Percentiles rank a stretch among this genome's conserved stretches.
Conservation (phyloP, 306 rosid species). For the Sicyos edulis region DNA sequence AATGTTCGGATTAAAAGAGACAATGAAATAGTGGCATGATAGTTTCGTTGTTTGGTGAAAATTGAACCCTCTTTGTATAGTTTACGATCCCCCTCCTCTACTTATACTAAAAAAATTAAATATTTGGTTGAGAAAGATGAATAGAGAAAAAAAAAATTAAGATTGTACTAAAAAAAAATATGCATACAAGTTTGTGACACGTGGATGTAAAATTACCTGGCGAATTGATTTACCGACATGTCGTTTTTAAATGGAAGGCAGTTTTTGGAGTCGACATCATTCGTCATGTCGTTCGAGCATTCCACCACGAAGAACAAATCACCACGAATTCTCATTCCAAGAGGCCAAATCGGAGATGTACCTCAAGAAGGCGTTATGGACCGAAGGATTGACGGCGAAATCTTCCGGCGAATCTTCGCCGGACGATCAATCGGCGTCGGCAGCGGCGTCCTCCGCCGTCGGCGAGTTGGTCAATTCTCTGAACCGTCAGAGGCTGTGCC, state of each 20-base stretch:
- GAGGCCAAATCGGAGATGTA: constrained; percentile 35
- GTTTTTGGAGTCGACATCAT: neutral
- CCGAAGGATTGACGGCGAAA: constrained; percentile 38
- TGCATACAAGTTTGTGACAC: too few relatives aligned
- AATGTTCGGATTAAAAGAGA: too few relatives aligned
- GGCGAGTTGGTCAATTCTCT: constrained; percentile 55
- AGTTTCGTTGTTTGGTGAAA: too few relatives aligned
- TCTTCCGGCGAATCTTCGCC: constrained; percentile 30
- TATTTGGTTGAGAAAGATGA: too few relatives aligned
- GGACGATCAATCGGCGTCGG: constrained; percentile 7
- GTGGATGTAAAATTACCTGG: neutral
- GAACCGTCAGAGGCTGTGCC: constrained; percentile 55
- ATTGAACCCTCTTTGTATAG: too few relatives aligned
- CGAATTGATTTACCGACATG: neutral
- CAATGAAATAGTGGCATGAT: too few relatives aligned
- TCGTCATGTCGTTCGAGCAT: neutral
- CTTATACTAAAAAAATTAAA: too few relatives aligned
- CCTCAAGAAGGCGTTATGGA: constrained; percentile 68
- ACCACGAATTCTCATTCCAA: neutral
- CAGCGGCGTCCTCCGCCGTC: constrained; percentile 23
- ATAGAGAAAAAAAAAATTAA: too few relatives aligned
- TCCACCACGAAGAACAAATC: neutral
- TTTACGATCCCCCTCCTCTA: too few relatives aligned
- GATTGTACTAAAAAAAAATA: too few relatives aligned
- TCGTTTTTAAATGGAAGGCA: neutral